These are phyloP conservation scores for Lecanosticta acicola DNA, from an alignment of 2,329 filamentous ascomycete genomes.

Conservation along the genomic window DNA sequence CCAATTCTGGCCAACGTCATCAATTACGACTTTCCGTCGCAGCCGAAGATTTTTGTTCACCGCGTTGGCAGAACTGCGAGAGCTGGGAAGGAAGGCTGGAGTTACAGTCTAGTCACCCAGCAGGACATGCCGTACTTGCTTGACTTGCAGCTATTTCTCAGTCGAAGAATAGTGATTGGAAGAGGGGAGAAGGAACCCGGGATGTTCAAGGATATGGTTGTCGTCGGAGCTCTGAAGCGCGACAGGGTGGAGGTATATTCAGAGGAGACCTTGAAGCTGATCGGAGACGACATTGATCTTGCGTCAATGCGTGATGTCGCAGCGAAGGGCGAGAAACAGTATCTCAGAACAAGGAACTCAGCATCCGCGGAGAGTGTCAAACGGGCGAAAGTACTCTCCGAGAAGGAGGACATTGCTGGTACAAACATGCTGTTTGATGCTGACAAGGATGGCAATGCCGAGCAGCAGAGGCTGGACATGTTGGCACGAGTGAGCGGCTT, in stretches of 20 bases:
- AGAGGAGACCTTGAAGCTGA: constrained; percentile 76
- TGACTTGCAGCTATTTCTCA: constrained; percentile 89
- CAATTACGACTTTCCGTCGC: constrained; percentile 96
- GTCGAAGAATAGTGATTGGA: constrained; percentile 74
- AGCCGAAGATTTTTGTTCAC: constrained; percentile 95
- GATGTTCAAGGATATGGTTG: constrained; percentile 76
- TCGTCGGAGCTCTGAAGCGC: constrained; percentile 70
- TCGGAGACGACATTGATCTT: constrained; percentile 72
- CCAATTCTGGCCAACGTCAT: constrained; percentile 93
- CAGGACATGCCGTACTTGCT: constrained; percentile 86
- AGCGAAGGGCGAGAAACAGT: constrained; percentile 85
- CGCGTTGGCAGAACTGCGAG: constrained; percentile 92
- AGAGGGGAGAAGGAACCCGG: constrained; percentile 52
- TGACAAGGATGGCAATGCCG: constrained; percentile 56
- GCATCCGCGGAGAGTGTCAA: constrained; percentile 88
- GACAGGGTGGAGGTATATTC: constrained; percentile 67
- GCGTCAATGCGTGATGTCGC: constrained; percentile 65
- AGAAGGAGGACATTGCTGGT: constrained; percentile 63
- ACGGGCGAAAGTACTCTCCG: constrained; percentile 70
- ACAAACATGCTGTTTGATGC: constrained; percentile 70
- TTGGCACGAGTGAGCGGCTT: constrained; percentile 82
- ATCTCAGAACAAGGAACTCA: constrained; percentile 81
- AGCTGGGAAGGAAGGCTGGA: constrained; percentile 89
- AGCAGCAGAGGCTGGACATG: constrained; percentile 76
- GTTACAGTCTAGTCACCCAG: constrained; percentile 84